Conservation (phyloP, 2,329 filamentous ascomycete genomes). For the Thelonectria olida region DNA sequence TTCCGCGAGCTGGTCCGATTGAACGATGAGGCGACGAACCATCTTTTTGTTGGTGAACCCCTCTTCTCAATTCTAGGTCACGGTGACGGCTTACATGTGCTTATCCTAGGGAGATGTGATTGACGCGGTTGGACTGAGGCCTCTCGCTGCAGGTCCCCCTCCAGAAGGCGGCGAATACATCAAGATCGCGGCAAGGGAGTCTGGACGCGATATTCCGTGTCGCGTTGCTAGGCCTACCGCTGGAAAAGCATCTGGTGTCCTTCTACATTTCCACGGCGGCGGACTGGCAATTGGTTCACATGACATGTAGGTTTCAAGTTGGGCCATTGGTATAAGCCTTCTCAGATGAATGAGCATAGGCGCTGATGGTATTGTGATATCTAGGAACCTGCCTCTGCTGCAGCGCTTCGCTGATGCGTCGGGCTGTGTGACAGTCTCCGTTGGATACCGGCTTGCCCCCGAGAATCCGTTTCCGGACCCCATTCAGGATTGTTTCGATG, state of each 20-base stretch:
- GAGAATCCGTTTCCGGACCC: conserved; percentile 65
- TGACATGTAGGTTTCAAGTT: not conserved
- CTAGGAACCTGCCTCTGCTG: conserved; percentile 10
- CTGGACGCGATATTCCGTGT: conserved; percentile 6
- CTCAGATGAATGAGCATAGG: not conserved
- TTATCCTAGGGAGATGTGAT: not conserved
- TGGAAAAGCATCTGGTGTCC: not conserved
- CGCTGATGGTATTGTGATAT: too few relatives aligned
- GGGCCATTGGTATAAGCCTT: not conserved
- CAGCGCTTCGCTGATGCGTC: conserved; percentile 16
- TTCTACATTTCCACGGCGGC: conserved; percentile 17
- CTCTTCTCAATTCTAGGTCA: not conserved
- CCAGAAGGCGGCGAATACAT: not conserved
- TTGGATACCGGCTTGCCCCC: conserved; percentile 68
- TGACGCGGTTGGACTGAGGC: not conserved
- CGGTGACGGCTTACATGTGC: not conserved
- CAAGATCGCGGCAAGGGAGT: conserved; percentile 3
- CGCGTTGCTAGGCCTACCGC: not conserved
- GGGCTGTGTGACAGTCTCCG: conserved; percentile 51
- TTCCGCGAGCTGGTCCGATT: not conserved
- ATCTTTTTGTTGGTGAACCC: not conserved
- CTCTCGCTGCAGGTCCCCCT: not conserved
- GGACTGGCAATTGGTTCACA: conserved; percentile 5
- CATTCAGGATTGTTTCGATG: conserved; percentile 66
- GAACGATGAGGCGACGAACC: conserved; percentile 5